Percentiles rank a stretch among this genome's conserved stretches.
Conservation (phyloP, 2,329 filamentous ascomycete species). For the Colletotrichum shisoi region DNA sequence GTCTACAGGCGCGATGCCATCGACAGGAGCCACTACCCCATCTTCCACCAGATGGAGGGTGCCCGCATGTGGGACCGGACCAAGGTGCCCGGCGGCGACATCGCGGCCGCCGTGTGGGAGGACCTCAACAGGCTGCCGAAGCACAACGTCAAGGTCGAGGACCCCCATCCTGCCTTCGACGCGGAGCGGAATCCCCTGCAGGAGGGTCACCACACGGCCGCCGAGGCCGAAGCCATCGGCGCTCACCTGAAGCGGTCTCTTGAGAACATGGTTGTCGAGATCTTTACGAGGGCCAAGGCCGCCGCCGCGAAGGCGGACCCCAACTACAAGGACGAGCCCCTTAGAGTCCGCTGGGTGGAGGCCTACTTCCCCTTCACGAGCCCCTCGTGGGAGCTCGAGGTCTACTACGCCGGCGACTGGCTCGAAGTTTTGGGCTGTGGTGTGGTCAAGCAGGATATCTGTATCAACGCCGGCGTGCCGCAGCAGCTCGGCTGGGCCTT, state of each 20-base stretch:
- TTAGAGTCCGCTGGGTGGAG: constrained; percentile 92
- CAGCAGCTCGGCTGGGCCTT: constrained; percentile 91
- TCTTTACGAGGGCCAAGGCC: constrained; percentile 80
- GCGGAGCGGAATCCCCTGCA: constrained; percentile 85
- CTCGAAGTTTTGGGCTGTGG: constrained; percentile 95
- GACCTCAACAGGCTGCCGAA: constrained; percentile 76
- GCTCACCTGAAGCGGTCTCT: constrained; percentile 88
- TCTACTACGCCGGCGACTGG: constrained; percentile 94
- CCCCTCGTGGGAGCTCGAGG: constrained; percentile 94
- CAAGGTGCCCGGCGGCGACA: constrained; percentile 63
- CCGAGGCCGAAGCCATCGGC: constrained; percentile 82
- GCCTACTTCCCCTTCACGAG: constrained; percentile 98
- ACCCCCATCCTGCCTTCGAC: constrained; percentile 81
- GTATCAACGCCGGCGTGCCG: constrained; percentile 78
- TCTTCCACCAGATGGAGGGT: constrained; percentile 99
- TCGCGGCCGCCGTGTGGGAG: constrained; percentile 71
- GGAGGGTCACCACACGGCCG: constrained; percentile 70
- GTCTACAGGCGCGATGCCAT: constrained; percentile 96
- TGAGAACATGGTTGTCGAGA: constrained; percentile 87
- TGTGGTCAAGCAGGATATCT: constrained; percentile 82
- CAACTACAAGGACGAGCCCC: constrained; percentile 68
- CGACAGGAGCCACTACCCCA: constrained; percentile 92
- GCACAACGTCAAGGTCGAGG: constrained; percentile 80
- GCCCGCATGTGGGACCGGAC: constrained; percentile 85
- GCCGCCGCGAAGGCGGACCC: constrained; percentile 65